A percentile compares a stretch with the other conserved stretches of the same genome.
Conservation (phyloP, 345 rosid species). For the Laguncularia racemosa region DNA sequence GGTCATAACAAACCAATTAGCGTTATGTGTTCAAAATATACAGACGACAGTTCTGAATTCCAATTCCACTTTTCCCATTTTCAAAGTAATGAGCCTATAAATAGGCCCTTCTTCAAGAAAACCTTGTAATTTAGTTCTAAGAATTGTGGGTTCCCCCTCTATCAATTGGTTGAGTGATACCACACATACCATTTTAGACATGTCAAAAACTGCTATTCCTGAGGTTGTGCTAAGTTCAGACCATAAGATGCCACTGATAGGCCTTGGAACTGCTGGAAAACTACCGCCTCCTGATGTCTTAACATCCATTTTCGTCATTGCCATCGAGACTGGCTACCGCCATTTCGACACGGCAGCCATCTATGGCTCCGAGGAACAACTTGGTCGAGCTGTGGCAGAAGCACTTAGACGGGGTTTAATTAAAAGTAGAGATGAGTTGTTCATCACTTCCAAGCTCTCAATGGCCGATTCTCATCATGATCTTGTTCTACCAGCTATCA, state of each 20-base stretch:
- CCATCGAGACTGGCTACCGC: conserved; percentile 47
- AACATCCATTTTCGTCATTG: conserved; percentile 21
- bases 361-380: conserved; percentile 41
- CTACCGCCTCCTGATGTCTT: conserved; percentile 15
- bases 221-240: conserved; percentile 20
- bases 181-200: no score
- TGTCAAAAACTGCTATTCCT: conserved; percentile 3
- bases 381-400: conserved; percentile 48
- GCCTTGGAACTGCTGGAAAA: conserved; percentile 32
- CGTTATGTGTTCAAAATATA: no score
- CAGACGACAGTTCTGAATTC: no score
- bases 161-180: no score
- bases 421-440: conserved; percentile 36
- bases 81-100: no score
- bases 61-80: no score
- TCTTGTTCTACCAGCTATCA: conserved; percentile 43
- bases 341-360: conserved; percentile 64
- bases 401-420: conserved; percentile 36
- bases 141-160: no score
- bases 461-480: conserved; percentile 39
- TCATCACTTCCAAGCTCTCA: conserved; percentile 63
- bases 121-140: no score
- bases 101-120: no score
- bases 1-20: no score
- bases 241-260: conserved; percentile 30